phyloP scores from a whole-genome alignment of 2,329 filamentous ascomycete genomes.

The Fusarium nygamai region DNA sequence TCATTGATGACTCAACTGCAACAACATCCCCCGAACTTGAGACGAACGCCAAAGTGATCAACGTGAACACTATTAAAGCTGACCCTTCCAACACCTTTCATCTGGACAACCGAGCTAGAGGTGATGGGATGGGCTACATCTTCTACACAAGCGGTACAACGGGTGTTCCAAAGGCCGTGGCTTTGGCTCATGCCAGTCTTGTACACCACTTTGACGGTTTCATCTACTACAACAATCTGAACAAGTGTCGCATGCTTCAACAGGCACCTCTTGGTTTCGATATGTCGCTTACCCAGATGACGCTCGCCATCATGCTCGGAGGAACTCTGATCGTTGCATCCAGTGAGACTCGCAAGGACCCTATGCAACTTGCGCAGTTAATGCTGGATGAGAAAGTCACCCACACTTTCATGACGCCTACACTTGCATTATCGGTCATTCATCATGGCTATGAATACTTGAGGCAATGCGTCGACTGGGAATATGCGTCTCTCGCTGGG shows the following conservation, averaged over 20 bases:
- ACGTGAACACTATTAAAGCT: neutral
- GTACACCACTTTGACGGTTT: neutral
- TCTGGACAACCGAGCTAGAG: neutral
- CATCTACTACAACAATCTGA: neutral
- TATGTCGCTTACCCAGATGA: slow-evolving; percentile 7
- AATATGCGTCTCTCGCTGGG: neutral
- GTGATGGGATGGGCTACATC: neutral
- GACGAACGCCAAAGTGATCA: neutral
- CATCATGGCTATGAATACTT: slow-evolving; percentile 3
- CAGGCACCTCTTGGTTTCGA: slow-evolving; percentile 3
- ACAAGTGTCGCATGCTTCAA: neutral
- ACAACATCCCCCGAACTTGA: neutral
- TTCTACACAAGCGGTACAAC: slow-evolving; percentile 5
- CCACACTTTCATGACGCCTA: slow-evolving; percentile 6
- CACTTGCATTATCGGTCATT: neutral
- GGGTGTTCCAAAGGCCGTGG: neutral
- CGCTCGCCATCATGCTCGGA: neutral
- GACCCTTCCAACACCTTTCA: neutral
- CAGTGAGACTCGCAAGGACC: neutral
- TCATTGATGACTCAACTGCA: neutral
- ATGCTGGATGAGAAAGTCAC: slow-evolving; percentile 3
- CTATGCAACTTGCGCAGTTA: neutral
- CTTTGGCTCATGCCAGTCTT: neutral
- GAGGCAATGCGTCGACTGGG: neutral
- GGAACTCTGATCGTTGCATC: neutral